Base-by-base conservation (phyloP, 805 yeast species). In the Kuraishia hungarica region DNA sequence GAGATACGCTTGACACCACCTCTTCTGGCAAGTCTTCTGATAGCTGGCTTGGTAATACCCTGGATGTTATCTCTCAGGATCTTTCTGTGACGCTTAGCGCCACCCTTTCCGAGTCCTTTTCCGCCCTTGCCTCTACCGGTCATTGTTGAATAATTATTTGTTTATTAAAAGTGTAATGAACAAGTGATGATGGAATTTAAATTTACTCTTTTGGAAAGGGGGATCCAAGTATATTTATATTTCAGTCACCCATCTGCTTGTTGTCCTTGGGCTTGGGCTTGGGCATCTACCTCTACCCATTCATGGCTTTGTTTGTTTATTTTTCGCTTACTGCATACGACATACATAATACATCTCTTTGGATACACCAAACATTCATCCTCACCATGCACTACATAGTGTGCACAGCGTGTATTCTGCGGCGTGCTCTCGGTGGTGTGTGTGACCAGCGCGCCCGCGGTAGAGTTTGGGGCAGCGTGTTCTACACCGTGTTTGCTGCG, bases 1-100 rank as follows among this genome's bases (percentile, higher is more conserved):
- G 98, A 93, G 71, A 93, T 93, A 89, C 99, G 97, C 87, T 93
- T 93, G 73, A 93, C 99, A 92, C 99, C 99, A 82, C 99, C 99
- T 89, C 99, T 91, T 87, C 99, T 93, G 54, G 99, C 99, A 71
- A 93, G 87, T 89, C 99, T 93, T 84, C 99, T 91, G 73, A 93
- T 93, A 73, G 99, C 99, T 74, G 99, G 99, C 86, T 93, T 93
- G 61, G 99, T 93, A 75, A 93, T 93, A 83, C 99, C 99, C 81
- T 92, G 97, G 67, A 94, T 93, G 93, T 93, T 94, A 78, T 94
- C 99, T 84, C 98, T 92, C 65, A 92, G 83, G 79, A 93, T 89
- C 89, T 92, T 92, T 86, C 98, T 90, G 91, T 93, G 99, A 80
- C 99, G 91, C 87, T 93, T 93, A 71, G 99, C 99, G 82, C 99